A percentile compares a stretch with the other conserved stretches of the same genome.
Evolutionary conservation across 192 early-diverging fungal genomes (phyloP).

Genomic region (Backusella psychrophila): DNA sequence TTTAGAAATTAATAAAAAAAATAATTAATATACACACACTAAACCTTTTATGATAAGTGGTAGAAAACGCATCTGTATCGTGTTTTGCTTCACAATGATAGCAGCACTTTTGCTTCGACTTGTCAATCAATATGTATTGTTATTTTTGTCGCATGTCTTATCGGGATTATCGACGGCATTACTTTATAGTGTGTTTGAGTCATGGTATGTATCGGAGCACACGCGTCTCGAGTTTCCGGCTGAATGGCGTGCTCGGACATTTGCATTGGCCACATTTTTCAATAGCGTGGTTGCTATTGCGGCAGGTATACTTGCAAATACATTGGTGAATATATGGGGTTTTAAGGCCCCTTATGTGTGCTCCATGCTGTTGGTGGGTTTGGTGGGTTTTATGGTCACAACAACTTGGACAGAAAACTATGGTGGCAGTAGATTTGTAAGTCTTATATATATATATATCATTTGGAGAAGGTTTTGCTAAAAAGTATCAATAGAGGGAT

Average conservation of each 20-base stretch:
- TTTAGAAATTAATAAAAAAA: slow-evolving; percentile 5
- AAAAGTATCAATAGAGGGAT: background rate
- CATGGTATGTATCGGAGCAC: slow-evolving; percentile 63
- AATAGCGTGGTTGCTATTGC: slow-evolving; percentile 73
- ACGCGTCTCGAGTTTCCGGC: slow-evolving; percentile 49
- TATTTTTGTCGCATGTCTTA: slow-evolving; percentile 46
- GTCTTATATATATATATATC: background rate
- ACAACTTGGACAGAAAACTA: slow-evolving; percentile 76
- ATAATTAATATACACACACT: background rate
- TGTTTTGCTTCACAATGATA: slow-evolving; percentile 48
- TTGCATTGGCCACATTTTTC: slow-evolving; percentile 61
- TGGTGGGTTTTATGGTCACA: slow-evolving; percentile 49
- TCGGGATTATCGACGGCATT: slow-evolving; percentile 51
- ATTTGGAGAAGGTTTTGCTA: background rate
- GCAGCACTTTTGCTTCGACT: slow-evolving; percentile 40
- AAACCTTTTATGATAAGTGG: slow-evolving; percentile 29
- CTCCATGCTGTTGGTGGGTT: slow-evolving; percentile 49
- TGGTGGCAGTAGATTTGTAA: slow-evolving; percentile 38
- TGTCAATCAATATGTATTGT: slow-evolving; percentile 32
- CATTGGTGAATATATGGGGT: slow-evolving; percentile 50
- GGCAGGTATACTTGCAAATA: slow-evolving; percentile 63
- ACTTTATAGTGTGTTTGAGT: slow-evolving; percentile 60
- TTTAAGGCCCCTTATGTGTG: slow-evolving; percentile 61
- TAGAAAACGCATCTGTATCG: slow-evolving; percentile 42
- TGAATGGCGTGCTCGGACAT: slow-evolving; percentile 55